A percentile compares a stretch with the other conserved stretches of the same genome.
Conservation (phyloP, 2,329 filamentous ascomycete species). For the Nothopassalora personata region DNA sequence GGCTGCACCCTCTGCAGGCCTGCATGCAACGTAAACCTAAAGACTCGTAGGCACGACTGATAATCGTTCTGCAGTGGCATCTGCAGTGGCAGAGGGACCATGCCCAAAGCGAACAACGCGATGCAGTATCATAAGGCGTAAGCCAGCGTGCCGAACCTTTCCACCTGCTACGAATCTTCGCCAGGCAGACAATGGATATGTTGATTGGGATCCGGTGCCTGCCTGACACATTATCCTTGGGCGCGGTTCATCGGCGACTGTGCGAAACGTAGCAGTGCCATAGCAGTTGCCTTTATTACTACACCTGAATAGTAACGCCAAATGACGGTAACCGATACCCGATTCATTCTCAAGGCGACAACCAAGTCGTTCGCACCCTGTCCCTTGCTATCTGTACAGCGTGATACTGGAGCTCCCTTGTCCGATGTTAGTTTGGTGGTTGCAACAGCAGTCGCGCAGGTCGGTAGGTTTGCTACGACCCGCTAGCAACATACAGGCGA, state of each 20-base stretch:
- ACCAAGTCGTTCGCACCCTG: background rate
- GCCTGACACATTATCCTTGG: conserved; percentile 10
- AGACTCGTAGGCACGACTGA: conserved; percentile 1
- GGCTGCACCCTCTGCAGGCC: conserved; percentile 13
- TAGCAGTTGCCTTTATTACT: background rate
- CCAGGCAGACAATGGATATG: background rate
- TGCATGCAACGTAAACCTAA: conserved; percentile 14
- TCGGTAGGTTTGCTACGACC: background rate
- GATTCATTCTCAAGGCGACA: background rate
- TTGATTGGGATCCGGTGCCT: background rate
- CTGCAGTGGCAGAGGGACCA: conserved; percentile 8
- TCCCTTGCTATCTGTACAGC: background rate
- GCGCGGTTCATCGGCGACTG: conserved; percentile 4
- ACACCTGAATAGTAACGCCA: background rate
- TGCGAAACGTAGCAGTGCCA: background rate
- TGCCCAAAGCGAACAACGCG: conserved; percentile 17
- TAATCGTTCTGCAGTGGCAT: conserved; percentile 6
- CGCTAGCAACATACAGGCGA: background rate
- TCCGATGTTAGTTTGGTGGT: background rate
- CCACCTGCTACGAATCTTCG: conserved; percentile 1
- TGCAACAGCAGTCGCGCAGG: background rate
- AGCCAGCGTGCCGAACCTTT: conserved; percentile 18
- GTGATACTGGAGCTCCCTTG: background rate
- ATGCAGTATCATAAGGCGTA: background rate
- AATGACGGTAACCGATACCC: background rate